Evolutionary conservation across 179 eudicot species (phyloP).

Genomic region (Vitellaria paradoxa): DNA sequence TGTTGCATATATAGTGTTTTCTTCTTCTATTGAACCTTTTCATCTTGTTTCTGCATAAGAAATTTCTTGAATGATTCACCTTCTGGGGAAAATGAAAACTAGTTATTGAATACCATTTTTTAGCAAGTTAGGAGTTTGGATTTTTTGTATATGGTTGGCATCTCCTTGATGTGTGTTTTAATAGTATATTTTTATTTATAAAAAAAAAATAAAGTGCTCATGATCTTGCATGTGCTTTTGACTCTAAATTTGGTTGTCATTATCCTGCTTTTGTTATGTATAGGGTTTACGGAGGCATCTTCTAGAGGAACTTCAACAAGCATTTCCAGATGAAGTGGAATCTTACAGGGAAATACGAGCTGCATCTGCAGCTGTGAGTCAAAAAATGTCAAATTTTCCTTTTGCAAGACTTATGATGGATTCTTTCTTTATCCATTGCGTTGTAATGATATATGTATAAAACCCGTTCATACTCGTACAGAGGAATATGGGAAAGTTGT

Average conservation of each 20-base stretch:
- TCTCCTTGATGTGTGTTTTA: no score
- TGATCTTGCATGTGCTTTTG: not conserved
- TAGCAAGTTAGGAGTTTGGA: not conserved
- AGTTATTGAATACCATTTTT: no score
- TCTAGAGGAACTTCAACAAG: constrained; percentile 80
- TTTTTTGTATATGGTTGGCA: no score
- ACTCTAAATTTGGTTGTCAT: not conserved
- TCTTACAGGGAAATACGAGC: constrained; percentile 78
- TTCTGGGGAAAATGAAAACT: no score
- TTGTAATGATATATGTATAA: not conserved
- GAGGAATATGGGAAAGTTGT: not conserved
- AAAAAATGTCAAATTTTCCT: not conserved
- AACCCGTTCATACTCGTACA: not conserved
- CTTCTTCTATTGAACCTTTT: not conserved
- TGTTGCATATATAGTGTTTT: no score
- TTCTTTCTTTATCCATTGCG: not conserved
- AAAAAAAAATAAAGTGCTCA: no score
- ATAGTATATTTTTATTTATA: no score
- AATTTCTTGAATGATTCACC: not conserved
- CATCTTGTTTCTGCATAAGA: not conserved
- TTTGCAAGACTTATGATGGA: not conserved
- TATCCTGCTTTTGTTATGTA: not conserved
- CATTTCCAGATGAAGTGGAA: constrained; percentile 86
- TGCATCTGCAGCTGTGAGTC: constrained; percentile 81
- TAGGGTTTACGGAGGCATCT: constrained; percentile 74